These are phyloP conservation scores for Globisporangium solare DNA, from an alignment of 352 stramenopile genomes.

Conservation along the genomic window DNA sequence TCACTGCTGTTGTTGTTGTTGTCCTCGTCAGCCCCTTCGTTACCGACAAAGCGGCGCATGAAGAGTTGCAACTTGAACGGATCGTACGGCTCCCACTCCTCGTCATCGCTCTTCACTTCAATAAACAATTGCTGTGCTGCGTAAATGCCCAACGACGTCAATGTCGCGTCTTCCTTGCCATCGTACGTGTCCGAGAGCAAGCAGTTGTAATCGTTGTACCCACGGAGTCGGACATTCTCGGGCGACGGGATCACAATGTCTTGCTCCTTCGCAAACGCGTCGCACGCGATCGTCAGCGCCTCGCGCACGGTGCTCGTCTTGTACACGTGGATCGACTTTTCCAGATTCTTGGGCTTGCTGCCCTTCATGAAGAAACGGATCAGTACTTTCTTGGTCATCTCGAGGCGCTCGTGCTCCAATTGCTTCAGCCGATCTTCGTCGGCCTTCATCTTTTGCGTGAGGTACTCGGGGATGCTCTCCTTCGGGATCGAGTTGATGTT, in stretches of 20 bases:
- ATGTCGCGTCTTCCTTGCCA: slow-evolving; percentile 43
- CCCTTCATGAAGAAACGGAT: slow-evolving; percentile 81
- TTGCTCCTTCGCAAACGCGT: slow-evolving; percentile 59
- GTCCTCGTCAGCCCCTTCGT: slow-evolving; percentile 7
- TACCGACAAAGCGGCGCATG: slow-evolving; percentile 49
- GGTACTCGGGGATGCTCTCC: slow-evolving; percentile 58
- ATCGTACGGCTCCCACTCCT: slow-evolving; percentile 66
- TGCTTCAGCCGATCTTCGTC: slow-evolving; percentile 58
- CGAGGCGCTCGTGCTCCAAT: slow-evolving; percentile 58
- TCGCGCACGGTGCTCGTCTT: slow-evolving; percentile 64
- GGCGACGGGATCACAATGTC: slow-evolving; percentile 38
- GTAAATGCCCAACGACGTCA: slow-evolving; percentile 60
- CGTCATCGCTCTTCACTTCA: slow-evolving; percentile 52
- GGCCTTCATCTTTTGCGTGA: slow-evolving; percentile 57
- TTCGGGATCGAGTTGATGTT: slow-evolving; percentile 64
- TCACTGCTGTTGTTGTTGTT: slow-evolving; percentile 10
- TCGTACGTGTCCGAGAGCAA: slow-evolving; percentile 62
- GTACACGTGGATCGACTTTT: slow-evolving; percentile 73
- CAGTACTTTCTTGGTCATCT: slow-evolving; percentile 73
- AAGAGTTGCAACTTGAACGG: slow-evolving; percentile 68
- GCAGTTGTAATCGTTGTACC: slow-evolving; percentile 77
- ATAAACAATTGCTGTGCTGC: slow-evolving; percentile 70
- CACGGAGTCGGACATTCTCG: slow-evolving; percentile 55
- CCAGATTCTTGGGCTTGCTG: slow-evolving; percentile 52
- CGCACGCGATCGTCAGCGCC: slow-evolving; percentile 32